Base-by-base conservation (phyloP, 257 asterid genomes). In the Penstemon newberryi region DNA sequence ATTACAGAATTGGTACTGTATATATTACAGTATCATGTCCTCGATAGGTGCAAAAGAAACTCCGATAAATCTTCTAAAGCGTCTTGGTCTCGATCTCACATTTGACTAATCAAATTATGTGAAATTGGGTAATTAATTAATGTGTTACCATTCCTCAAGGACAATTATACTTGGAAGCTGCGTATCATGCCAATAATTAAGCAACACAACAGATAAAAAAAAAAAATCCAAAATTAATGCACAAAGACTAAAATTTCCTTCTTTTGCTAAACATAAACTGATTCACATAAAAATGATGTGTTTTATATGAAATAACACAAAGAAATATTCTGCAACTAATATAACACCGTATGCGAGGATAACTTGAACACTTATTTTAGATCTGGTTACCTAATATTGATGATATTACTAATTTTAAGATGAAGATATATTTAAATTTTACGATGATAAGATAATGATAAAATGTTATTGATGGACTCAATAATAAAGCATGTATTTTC, bases 81-180 rank as follows among this genome's bases (percentile, higher is more conserved):
- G 42, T 71, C 74, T 53, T 38, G 1, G 5, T 65, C 43, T 37
- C 53, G 55, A 70, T 75, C 69, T 56, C 70, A 69, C 67, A 54
- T 63, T 55, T 53, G 70, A 46, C 47, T 66, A 46, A 56, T 45
- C 53, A 3, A 39, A 6, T 37, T 12, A 69, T 25, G 13, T 41
- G 65, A 52, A 66, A 40, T 5, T 10, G 46, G 33, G 15, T 3
- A 60, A 39, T 36, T 19, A 39, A 15, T 15, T 15, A 10, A 6
- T 49, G 10, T 9, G 13, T 49, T 49, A 6, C 8, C 8, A 42
- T 42, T 42, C 46, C 4, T 49, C 11, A 15, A 15, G 18, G 18
- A 15, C 18, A 15, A 15, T 15, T 15, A 15, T 15, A 15, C 18
- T 15, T 15, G 0, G 18, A 15, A 15, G 18, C 18, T 15, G 18